These are phyloP conservation scores for Ashbya aceris DNA, from an alignment of 1,139 yeast species.

Conservation along the genomic window DNA sequence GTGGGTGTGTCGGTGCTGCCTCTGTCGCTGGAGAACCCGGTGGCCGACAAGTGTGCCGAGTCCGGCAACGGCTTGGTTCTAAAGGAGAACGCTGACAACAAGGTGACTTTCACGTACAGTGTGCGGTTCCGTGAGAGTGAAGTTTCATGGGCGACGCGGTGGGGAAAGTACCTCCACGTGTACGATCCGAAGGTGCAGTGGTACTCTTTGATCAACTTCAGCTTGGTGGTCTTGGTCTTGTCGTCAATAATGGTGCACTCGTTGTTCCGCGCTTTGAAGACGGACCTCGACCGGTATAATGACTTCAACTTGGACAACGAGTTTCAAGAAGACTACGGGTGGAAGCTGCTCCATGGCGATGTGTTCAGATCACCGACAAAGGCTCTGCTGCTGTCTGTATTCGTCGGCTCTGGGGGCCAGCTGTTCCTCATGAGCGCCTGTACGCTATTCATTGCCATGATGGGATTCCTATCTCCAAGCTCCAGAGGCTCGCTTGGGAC, in stretches of 20 bases:
- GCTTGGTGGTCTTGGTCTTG: slow-evolving; percentile 67
- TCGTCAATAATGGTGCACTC: slow-evolving; percentile 76
- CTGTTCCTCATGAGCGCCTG: slow-evolving; percentile 65
- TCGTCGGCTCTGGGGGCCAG: slow-evolving; percentile 87
- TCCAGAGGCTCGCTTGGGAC: slow-evolving; percentile 92
- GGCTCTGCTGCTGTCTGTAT: slow-evolving; percentile 62
- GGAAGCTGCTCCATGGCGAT: slow-evolving; percentile 96
- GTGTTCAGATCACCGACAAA: slow-evolving; percentile 79
- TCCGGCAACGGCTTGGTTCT: slow-evolving; percentile 37
- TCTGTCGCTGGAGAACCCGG: slow-evolving; percentile 45
- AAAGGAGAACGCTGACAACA: slow-evolving; percentile 33
- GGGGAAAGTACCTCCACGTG: slow-evolving; percentile 94
- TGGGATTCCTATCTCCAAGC: slow-evolving; percentile 88
- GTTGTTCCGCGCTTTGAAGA: slow-evolving; percentile 68
- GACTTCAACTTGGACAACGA: slow-evolving; percentile 83
- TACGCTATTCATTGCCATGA: slow-evolving; percentile 72
- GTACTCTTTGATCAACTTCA: slow-evolving; percentile 83
- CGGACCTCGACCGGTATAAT: slow-evolving; percentile 81
- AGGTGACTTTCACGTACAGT: slow-evolving; percentile 52
- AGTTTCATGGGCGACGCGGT: slow-evolving; percentile 94
- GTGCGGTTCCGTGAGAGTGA: slow-evolving; percentile 56
- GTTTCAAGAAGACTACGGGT: slow-evolving; percentile 87
- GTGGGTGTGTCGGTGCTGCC: slow-evolving; percentile 85
- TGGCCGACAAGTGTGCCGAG: slow-evolving; percentile 30
- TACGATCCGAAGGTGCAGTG: slow-evolving; percentile 91